These are phyloP conservation scores for Immersiella caudata DNA, from an alignment of 495 filamentous ascomycete genomes.

Conservation along the genomic window DNA sequence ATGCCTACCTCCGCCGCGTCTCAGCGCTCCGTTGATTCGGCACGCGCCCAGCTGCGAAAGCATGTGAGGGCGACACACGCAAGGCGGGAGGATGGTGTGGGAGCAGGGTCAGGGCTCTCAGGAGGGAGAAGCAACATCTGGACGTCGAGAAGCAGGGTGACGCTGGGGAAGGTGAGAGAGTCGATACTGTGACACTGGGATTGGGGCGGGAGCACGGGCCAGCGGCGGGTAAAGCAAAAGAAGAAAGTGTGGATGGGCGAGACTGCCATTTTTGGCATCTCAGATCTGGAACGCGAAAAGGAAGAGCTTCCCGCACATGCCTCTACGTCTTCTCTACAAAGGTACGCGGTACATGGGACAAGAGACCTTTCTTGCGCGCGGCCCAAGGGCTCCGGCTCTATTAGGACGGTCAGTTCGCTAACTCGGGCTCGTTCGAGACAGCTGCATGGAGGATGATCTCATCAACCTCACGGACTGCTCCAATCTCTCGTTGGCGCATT, in stretches of 20 bases:
- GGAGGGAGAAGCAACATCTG: neutral
- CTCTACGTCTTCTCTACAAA: neutral
- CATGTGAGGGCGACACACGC: constrained; percentile 17
- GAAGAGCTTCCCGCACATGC: neutral
- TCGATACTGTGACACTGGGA: constrained; percentile 14
- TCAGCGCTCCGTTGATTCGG: constrained; percentile 24
- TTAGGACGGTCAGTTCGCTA: constrained; percentile 12
- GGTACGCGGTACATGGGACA: neutral
- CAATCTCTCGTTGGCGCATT: constrained; percentile 9
- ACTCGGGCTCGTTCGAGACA: constrained; percentile 17
- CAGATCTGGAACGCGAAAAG: constrained; percentile 15
- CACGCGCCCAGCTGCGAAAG: constrained; percentile 14
- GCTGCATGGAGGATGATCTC: constrained; percentile 21
- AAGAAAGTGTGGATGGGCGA: constrained; percentile 22
- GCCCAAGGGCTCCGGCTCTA: neutral
- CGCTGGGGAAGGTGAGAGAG: neutral
- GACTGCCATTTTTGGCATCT: constrained; percentile 24
- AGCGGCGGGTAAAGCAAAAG: constrained; percentile 26
- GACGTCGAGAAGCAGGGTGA: constrained; percentile 1
- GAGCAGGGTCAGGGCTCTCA: neutral
- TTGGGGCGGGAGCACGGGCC: constrained; percentile 23
- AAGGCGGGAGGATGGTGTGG: constrained; percentile 3
- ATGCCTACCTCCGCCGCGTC: neutral
- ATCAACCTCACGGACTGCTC: constrained; percentile 2
- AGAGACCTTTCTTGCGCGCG: constrained; percentile 9